phyloP scores from a whole-genome alignment of 2,329 filamentous ascomycete genomes.

The Diaporthe vexans region DNA sequence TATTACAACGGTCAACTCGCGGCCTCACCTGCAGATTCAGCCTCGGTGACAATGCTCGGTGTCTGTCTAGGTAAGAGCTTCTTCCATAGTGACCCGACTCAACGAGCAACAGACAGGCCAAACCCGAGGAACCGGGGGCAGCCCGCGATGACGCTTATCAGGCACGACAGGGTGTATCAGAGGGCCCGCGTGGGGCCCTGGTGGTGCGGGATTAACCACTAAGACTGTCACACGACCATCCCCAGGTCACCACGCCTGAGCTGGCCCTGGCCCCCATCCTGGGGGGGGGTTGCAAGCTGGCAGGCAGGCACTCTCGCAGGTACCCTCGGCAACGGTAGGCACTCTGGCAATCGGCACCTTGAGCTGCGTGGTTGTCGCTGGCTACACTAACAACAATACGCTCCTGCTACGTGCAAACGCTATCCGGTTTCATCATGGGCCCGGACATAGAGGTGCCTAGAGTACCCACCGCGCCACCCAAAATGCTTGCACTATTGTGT shows the following conservation, averaged over 20 bases:
- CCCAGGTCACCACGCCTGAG: neutral
- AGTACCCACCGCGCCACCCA: neutral
- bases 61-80: neutral
- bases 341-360: slow-evolving; percentile 1
- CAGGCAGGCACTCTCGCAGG: too few species aligned
- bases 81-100: neutral
- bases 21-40: neutral
- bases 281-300: neutral
- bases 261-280: neutral
- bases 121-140: neutral
- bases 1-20: neutral
- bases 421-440: slow-evolving; percentile 23
- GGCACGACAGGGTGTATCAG: slow-evolving; percentile 28
- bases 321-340: slow-evolving; percentile 4
- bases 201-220: slow-evolving; percentile 30
- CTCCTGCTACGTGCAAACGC: neutral
- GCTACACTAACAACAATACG: neutral
- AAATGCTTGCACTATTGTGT: neutral
- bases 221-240: slow-evolving; percentile 38
- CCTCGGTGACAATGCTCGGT: neutral
- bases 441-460: slow-evolving; percentile 20
- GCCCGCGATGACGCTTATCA: slow-evolving; percentile 39
- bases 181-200: slow-evolving; percentile 38
- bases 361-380: neutral
- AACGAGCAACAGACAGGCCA: neutral